Conservation (phyloP, 2,329 filamentous ascomycete genomes). For the Sphaerulina musiva region DNA sequence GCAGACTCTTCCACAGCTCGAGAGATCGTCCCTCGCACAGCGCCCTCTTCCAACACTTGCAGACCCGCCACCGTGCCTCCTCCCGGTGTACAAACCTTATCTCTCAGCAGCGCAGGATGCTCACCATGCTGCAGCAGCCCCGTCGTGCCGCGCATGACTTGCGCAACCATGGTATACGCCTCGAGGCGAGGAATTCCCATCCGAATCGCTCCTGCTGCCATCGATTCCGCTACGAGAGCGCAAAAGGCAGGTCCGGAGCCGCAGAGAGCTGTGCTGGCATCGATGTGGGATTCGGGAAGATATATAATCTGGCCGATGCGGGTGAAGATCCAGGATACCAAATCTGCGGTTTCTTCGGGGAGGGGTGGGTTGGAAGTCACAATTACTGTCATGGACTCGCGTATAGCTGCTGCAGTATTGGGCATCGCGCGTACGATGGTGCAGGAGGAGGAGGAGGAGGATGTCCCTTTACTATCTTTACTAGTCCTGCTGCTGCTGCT, state of each 20-base stretch:
- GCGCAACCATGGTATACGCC: slow-evolving; percentile 69
- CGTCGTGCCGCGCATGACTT: slow-evolving; percentile 69
- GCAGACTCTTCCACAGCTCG: slow-evolving; percentile 59
- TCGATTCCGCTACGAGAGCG: slow-evolving; percentile 65
- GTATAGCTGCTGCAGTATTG: slow-evolving; percentile 72
- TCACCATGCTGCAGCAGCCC: slow-evolving; percentile 61
- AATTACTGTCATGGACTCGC: slow-evolving; percentile 76
- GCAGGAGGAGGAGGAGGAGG: slow-evolving; percentile 39
- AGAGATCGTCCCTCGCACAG: slow-evolving; percentile 59
- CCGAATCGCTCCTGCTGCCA: slow-evolving; percentile 69
- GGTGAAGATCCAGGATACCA: slow-evolving; percentile 71
- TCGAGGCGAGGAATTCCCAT: slow-evolving; percentile 69
- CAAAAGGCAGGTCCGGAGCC: slow-evolving; percentile 72
- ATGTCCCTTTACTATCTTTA: too few relatives aligned
- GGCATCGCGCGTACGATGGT: slow-evolving; percentile 74
- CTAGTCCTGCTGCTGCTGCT: slow-evolving; percentile 22
- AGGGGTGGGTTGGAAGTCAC: slow-evolving; percentile 56
- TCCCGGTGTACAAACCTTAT: slow-evolving; percentile 71
- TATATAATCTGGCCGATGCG: slow-evolving; percentile 65
- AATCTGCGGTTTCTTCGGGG: slow-evolving; percentile 44
- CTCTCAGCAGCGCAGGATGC: slow-evolving; percentile 66
- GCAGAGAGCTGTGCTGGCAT: slow-evolving; percentile 66
- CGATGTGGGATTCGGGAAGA: slow-evolving; percentile 62
- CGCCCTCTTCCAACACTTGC: slow-evolving; percentile 65
- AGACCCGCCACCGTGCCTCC: slow-evolving; percentile 72